Evolutionary conservation across 2,329 filamentous ascomycete species (phyloP), one percentile per base, ranked within the genome.

Genomic region (Alternaria burnsii): DNA sequence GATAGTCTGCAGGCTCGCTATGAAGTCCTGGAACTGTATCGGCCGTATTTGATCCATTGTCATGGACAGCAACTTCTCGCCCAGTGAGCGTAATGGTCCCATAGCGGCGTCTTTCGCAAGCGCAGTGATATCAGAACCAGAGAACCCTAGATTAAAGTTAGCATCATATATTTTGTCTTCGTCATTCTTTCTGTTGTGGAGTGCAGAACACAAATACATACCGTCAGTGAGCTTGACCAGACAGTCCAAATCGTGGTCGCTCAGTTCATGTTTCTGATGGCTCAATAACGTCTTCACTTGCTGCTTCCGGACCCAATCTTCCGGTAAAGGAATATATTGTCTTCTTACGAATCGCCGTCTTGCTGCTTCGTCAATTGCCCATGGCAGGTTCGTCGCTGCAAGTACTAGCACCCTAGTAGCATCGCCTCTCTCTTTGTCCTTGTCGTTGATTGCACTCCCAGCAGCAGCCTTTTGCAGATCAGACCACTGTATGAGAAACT

Each of bases 401-500:
- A 99, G 86, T 1, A 99, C 95, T 14, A 99, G 84, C 1, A 99
- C 95, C 53, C 94, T 86, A 65, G 89, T 95, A 5, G 94, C 88
- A 78, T 98, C 94, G 0, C 93, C 93, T 55, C 85, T 84, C 61
- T 90, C 87, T 67, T 87, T 91, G 36, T 91, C 88, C 59, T 85
- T 89, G 14, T 87, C 85, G 14, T 78, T 85, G 48, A 87, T 83
- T 74, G 96, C 93, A 38, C 92, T 86, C 0, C 94, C 94, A 4
- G 94, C 94, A 7, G 95, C 95, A 3, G 95, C 95, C 65, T 93
- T 89, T 73, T 97, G 93, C 3, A 99, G 81, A 75, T 97, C 93
- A 59, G 92, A 95, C 95, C 95, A 99, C 74, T 97, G 94, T 28
- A 99, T 97, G 30, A 99, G 82, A 71, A 99, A 99, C 75, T 99